phyloP scores from a whole-genome alignment of 345 rosid species.

The Eucalyptus paniculata region DNA sequence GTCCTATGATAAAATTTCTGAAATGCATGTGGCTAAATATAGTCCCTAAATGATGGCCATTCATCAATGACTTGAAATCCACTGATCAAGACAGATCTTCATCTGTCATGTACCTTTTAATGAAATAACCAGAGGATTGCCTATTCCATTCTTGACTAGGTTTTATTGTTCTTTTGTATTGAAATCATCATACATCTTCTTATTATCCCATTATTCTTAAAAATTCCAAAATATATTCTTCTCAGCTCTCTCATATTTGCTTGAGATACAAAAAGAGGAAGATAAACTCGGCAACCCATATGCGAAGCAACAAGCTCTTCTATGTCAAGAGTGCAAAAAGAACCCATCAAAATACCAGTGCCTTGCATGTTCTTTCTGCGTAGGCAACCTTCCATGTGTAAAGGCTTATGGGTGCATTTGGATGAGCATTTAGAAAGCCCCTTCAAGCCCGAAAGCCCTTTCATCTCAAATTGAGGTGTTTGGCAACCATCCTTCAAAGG shows the following conservation, averaged over 20 bases:
- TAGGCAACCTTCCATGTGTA: constrained; percentile 74
- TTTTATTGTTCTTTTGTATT: no score
- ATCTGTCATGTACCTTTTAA: neutral
- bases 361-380: constrained; percentile 66
- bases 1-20: no score
- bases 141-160: neutral
- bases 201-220: neutral
- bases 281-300: neutral
- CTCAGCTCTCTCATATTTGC: neutral
- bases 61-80: neutral
- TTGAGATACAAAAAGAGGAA: neutral
- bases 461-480: no score
- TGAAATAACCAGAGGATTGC: neutral
- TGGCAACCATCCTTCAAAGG: no score
- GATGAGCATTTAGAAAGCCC: no score
- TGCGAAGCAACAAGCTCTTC: neutral
- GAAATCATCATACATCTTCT: neutral
- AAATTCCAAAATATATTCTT: neutral
- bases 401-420: no score
- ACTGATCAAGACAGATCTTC: neutral
- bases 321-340: constrained; percentile 20
- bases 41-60: neutral
- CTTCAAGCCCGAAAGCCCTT: no score
- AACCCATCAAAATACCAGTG: constrained; percentile 56
- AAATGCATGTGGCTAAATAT: neutral